A percentile compares a stretch with the other conserved stretches of the same genome.
phyloP scores from a whole-genome alignment of 2,329 filamentous ascomycete species.

The Sporothrix dimorphospora region DNA sequence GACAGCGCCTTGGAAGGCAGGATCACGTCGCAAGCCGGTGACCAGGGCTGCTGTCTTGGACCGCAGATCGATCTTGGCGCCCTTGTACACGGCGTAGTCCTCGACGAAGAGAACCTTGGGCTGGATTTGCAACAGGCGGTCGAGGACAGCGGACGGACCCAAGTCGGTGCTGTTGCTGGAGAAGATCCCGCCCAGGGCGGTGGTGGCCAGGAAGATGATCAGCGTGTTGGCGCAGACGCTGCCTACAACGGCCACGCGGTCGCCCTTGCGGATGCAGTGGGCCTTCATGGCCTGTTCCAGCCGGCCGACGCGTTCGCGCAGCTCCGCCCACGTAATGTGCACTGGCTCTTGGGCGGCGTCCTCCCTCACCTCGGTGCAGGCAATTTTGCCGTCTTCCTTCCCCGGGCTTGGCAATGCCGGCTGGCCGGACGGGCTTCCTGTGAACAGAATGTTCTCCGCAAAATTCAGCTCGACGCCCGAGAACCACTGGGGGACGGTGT shows the following conservation, averaged over 20 bases:
- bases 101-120: slow-evolving; percentile 13
- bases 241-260: not conserved
- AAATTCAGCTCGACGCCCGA: slow-evolving; percentile 9
- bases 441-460: slow-evolving; percentile 11
- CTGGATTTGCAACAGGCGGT: slow-evolving; percentile 15
- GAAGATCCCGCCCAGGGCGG: slow-evolving; percentile 10
- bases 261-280: slow-evolving; percentile 5
- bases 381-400: slow-evolving; percentile 13
- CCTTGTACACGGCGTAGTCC: slow-evolving; percentile 16
- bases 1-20: not conserved
- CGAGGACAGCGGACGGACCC: not conserved
- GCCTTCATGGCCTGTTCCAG: slow-evolving; percentile 17
- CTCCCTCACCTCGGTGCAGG: not conserved
- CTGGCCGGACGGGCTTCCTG: not conserved
- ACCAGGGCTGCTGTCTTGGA: not conserved
- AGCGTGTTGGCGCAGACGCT: slow-evolving; percentile 8
- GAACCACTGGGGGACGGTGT: slow-evolving; percentile 7
- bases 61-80: slow-evolving; percentile 1
- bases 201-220: slow-evolving; percentile 6
- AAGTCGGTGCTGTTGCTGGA: slow-evolving; percentile 14
- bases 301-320: slow-evolving; percentile 13
- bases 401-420: not conserved
- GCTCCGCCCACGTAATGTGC: slow-evolving; percentile 2
- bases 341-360: not conserved
- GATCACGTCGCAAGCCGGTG: not conserved